phyloP scores from a whole-genome alignment of 2,329 filamentous ascomycete genomes.

The Ascomycota sp. region DNA sequence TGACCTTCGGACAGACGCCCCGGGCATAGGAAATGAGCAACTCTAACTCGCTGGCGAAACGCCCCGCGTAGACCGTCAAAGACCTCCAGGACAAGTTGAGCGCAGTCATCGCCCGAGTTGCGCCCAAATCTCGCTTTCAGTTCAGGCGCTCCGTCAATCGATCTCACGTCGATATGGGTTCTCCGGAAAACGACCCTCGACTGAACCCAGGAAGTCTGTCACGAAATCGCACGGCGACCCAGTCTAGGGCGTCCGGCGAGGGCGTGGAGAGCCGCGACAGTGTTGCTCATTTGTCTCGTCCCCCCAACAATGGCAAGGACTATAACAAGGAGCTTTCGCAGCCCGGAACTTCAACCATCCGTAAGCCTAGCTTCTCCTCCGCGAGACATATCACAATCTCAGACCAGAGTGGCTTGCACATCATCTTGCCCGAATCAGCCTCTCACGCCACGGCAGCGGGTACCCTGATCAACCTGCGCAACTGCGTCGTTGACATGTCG shows the following conservation, averaged over 20 bases:
- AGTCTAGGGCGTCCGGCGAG: slow-evolving; percentile 3
- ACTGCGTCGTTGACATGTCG: slow-evolving; percentile 67
- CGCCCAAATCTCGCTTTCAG: slow-evolving; percentile 62
- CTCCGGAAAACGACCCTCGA: slow-evolving; percentile 21
- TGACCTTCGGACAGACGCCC: no score
- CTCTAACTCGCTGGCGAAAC: no score
- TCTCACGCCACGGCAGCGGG: slow-evolving; percentile 53
- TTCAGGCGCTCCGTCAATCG: slow-evolving; percentile 34
- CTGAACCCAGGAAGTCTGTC: slow-evolving; percentile 16
- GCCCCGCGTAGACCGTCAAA: slow-evolving; percentile 49
- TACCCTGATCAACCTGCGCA: slow-evolving; percentile 45
- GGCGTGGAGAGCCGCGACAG: slow-evolving; percentile 12
- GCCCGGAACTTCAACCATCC: slow-evolving; percentile 18
- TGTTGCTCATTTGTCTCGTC: slow-evolving; percentile 15
- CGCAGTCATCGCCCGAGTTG: slow-evolving; percentile 43
- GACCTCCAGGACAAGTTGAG: slow-evolving; percentile 59
- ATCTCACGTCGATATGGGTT: slow-evolving; percentile 21
- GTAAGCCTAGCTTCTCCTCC: slow-evolving; percentile 43
- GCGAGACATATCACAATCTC: slow-evolving; percentile 42
- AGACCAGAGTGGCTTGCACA: slow-evolving; percentile 47
- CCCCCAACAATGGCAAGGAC: slow-evolving; percentile 17
- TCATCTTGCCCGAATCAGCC: slow-evolving; percentile 54
- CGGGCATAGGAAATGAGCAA: no score
- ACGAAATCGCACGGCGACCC: slow-evolving; percentile 8
- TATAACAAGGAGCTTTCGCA: slow-evolving; percentile 37